Conservation (phyloP, 1,139 yeast species). For the Lodderomyces oxycetoniae region DNA sequence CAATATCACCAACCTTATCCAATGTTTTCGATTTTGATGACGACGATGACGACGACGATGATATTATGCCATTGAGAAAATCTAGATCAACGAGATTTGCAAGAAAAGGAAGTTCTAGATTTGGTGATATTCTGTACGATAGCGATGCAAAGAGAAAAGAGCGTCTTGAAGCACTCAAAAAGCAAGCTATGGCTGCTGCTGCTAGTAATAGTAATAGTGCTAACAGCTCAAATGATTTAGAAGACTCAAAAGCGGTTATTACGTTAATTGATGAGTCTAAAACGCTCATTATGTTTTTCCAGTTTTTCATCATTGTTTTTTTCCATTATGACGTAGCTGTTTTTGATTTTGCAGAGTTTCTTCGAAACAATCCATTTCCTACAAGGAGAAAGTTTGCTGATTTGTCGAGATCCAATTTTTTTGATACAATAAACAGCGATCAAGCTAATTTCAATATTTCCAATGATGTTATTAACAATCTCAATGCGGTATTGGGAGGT, state of each 20-base stretch:
- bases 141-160: conserved; percentile 6
- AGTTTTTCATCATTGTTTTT: conserved; percentile 57
- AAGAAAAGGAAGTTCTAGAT: conserved; percentile 17
- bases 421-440: conserved; percentile 14
- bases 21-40: conserved; percentile 15
- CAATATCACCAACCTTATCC: conserved; percentile 11
- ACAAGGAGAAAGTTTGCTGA: conserved; percentile 28
- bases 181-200: conserved; percentile 8
- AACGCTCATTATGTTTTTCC: conserved; percentile 45
- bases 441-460: conserved; percentile 44
- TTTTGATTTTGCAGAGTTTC: conserved; percentile 45
- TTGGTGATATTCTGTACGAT: conserved; percentile 15
- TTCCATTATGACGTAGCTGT: conserved; percentile 58
- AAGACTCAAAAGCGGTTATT: conserved; percentile 42
- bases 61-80: conserved; percentile 22
- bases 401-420: conserved; percentile 9
- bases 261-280: conserved; percentile 33
- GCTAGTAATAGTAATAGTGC: too few species aligned
- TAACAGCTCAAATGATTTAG: conserved; percentile 24
- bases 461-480: conserved; percentile 46
- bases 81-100: conserved; percentile 33
- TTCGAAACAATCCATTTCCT: conserved; percentile 39
- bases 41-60: conserved; percentile 13
- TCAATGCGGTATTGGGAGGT: conserved; percentile 54
- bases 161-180: conserved; percentile 9